Evolutionary conservation across 2,329 filamentous ascomycete species (phyloP), one percentile per base, ranked within the genome.

Genomic region (Fusarium pseudonygamai): DNA sequence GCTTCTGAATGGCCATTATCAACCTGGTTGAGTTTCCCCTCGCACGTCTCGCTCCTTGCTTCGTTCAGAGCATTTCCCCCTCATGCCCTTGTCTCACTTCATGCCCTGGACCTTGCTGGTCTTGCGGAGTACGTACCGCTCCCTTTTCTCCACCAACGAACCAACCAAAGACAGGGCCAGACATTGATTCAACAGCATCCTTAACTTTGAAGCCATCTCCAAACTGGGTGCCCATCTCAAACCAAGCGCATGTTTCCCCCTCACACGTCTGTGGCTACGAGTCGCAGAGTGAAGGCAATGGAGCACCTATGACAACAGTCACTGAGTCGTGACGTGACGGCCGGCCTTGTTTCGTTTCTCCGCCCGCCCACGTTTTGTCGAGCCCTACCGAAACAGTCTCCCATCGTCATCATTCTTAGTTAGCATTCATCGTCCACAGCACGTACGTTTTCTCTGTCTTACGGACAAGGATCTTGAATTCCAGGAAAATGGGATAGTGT

Each of bases 161-260:
- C 67, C 58, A 77, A 71, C 76, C 76, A 77, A 75, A 69, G 59
- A 70, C 67, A 73, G 69, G 64, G 71, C 74, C 67, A 73, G 74
- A 73, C 75, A 72, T 73, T 60, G 60, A 68, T 76, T 64, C 71
- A 71, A 71, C 73, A 64, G 66, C 71, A 73, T 73, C 63, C 46
- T 70, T 67, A 69, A 75, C 64, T 45, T 65, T 67, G 75, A 75
- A 74, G 74, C 75, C 72, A 77, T 77, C 74, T 75, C 68, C 66
- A 77, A 76, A 55, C 63, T 67, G 60, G 64, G 64, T 56, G 68
- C 67, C 66, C 72, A 67, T 69, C 63, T 64, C 47, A 43, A 53
- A 67, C 56, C 52, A 59, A 65, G 40, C 57, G 71, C 59, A 36
- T 69, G 50, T 36, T 60, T 58, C 43, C 49, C 65, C 69, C 52